Evolutionary conservation across 345 rosid genomes (phyloP).

Genomic region (Heritiera fomes): DNA sequence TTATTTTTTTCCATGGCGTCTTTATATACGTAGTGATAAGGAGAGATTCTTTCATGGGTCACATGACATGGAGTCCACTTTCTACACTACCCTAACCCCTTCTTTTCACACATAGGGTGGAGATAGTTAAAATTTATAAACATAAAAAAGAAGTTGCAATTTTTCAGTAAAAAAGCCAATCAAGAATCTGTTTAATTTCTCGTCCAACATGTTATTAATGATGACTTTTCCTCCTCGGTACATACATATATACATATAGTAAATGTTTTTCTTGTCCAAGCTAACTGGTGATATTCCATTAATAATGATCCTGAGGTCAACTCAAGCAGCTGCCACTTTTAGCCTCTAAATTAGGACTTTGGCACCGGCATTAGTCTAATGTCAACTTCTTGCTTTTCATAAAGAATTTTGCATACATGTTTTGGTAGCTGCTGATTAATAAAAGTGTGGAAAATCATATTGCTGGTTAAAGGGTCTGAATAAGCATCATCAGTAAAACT

Average conservation of each 20-base stretch:
- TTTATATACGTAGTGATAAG: slow-evolving; percentile 29
- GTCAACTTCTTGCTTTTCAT: slow-evolving; percentile 12
- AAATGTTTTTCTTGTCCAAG: background rate
- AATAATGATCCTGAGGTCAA: slow-evolving; percentile 33
- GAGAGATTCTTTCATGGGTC: slow-evolving; percentile 25
- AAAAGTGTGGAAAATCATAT: background rate
- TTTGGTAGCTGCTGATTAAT: background rate
- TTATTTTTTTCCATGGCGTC: slow-evolving; percentile 28
- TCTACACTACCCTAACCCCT: slow-evolving; percentile 34
- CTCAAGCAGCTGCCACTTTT: slow-evolving; percentile 25
- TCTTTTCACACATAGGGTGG: slow-evolving; percentile 34
- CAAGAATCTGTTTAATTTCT: slow-evolving; percentile 11
- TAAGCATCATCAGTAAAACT: background rate
- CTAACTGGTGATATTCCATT: slow-evolving; percentile 15
- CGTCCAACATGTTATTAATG: background rate
- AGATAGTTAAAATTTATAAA: slow-evolving; percentile 3
- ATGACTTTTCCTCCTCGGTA: slow-evolving; percentile 14
- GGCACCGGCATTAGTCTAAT: slow-evolving; percentile 13
- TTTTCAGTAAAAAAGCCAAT: slow-evolving; percentile 12
- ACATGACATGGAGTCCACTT: slow-evolving; percentile 47
- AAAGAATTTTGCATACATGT: slow-evolving; percentile 2
- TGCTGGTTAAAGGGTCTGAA: background rate
- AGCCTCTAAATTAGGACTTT: slow-evolving; percentile 22
- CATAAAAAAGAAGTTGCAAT: background rate
- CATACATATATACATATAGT: slow-evolving; percentile 20